These are phyloP conservation scores for Globisporangium echinulatum DNA, from an alignment of 352 stramenopile species.

Conservation along the genomic window DNA sequence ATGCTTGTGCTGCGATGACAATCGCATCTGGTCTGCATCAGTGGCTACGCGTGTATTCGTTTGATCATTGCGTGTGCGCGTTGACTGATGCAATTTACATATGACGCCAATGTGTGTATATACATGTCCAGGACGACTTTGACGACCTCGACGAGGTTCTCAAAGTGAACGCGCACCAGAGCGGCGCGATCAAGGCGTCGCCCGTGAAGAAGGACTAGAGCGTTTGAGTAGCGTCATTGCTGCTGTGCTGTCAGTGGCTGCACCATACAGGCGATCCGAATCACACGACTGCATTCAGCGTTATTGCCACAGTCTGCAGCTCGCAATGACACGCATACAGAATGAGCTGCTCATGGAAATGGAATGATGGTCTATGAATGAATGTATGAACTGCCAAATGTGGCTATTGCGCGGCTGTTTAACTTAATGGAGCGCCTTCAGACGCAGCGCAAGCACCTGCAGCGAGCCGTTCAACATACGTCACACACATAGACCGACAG, in stretches of 20 bases:
- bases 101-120: too few relatives aligned
- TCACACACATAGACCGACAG: too few relatives aligned
- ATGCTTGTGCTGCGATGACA: not conserved
- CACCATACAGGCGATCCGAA: too few relatives aligned
- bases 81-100: not conserved
- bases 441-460: too few relatives aligned
- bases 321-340: constrained; percentile 1
- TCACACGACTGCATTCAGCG: too few relatives aligned
- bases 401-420: too few relatives aligned
- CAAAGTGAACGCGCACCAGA: constrained; percentile 79
- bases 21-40: not conserved
- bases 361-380: too few relatives aligned
- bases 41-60: too few relatives aligned
- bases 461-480: too few relatives aligned
- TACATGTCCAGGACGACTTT: constrained; percentile 57
- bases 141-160: constrained; percentile 66
- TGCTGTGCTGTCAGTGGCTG: too few relatives aligned
- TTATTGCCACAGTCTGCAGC: not conserved
- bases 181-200: constrained; percentile 59
- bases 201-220: constrained; percentile 44
- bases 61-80: not conserved
- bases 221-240: not conserved
- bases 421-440: too few relatives aligned
- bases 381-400: too few relatives aligned
- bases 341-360: not conserved